Conservation (phyloP, 371 early-diverging fungal species). For the Blakeslea trispora region DNA sequence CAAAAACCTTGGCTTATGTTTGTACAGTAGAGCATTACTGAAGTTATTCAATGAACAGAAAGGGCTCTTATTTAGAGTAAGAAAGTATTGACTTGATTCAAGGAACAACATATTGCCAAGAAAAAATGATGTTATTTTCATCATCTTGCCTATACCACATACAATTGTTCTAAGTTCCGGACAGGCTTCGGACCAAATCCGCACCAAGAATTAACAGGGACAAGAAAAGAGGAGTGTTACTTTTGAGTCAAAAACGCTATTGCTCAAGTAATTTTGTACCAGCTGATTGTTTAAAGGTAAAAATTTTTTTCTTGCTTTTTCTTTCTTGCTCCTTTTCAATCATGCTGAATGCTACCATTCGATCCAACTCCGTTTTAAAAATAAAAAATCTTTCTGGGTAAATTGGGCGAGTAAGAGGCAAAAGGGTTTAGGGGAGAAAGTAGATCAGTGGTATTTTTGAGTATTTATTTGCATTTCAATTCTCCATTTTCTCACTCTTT, state of each 20-base stretch:
- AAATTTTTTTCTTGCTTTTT: not conserved
- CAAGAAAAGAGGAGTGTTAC: not conserved
- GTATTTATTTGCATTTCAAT: not conserved
- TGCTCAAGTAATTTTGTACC: not conserved
- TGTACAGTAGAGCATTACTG: no score
- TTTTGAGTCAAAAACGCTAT: constrained; percentile 1
- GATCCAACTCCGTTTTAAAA: no score
- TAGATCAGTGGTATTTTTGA: not conserved
- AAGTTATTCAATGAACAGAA: no score
- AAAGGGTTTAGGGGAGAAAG: not conserved
- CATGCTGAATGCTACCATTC: not conserved
- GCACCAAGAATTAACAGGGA: not conserved
- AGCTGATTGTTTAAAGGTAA: not conserved
- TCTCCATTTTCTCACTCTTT: not conserved
- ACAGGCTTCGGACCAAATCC: not conserved
- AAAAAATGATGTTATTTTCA: not conserved
- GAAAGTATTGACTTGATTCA: no score
- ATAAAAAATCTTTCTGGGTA: no score
- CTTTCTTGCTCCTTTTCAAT: not conserved
- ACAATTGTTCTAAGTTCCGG: no score
- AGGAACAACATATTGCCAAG: no score
- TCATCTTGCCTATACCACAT: no score
- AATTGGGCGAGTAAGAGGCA: no score
- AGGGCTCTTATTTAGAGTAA: no score
- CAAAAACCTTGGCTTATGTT: no score